A percentile compares a stretch with the other conserved stretches of the same genome.
These are phyloP conservation scores for Phytopythium vexans DNA, from an alignment of 352 stramenopile genomes.

Conservation along the genomic window DNA sequence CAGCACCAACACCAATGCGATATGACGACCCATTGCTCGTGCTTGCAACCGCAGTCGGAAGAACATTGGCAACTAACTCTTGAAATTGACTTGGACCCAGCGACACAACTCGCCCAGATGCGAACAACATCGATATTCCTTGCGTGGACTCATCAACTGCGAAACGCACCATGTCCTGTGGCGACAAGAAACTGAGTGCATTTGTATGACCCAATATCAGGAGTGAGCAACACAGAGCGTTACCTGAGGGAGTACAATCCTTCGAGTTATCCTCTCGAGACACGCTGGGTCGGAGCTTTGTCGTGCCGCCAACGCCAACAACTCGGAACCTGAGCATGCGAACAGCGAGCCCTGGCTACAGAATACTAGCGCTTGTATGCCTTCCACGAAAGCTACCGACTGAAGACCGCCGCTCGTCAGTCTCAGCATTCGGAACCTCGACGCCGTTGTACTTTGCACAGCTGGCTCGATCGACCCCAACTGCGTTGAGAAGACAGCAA, in stretches of 20 bases:
- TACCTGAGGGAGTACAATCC: constrained; percentile 31
- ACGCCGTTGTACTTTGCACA: not conserved
- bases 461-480: not conserved
- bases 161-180: constrained; percentile 30
- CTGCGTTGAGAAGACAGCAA: constrained; percentile 4
- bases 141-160: constrained; percentile 10
- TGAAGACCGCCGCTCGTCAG: constrained; percentile 5
- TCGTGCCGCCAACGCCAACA: not conserved
- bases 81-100: constrained; percentile 15
- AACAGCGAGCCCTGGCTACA: constrained; percentile 22
- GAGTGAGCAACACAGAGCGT: constrained; percentile 1
- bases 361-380: constrained; percentile 28
- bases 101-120: constrained; percentile 28
- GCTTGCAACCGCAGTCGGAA: constrained; percentile 5
- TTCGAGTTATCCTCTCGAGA: not conserved
- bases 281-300: not conserved
- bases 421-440: not conserved
- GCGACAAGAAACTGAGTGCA: not conserved
- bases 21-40: too few species aligned
- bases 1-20: too few species aligned
- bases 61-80: constrained; percentile 13
- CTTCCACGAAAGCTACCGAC: constrained; percentile 23
- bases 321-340: constrained; percentile 13
- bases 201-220: not conserved
- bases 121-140: constrained; percentile 28